A percentile compares a stretch with the other conserved stretches of the same genome.
Conservation (phyloP, 164 flowering plant genomes). For the Vitis cinerea region DNA sequence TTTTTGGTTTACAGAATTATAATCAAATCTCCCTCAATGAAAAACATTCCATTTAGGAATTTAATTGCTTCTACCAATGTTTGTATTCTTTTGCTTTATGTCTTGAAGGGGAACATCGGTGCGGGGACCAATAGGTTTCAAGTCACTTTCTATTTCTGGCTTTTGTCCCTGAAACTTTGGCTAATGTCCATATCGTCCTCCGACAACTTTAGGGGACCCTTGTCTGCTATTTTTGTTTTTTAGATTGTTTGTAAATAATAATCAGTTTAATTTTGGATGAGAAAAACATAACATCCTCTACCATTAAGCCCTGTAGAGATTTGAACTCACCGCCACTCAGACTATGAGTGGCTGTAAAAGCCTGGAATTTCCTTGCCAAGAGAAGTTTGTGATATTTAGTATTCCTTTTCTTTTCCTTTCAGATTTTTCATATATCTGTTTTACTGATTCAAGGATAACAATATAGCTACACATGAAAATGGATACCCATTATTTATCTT, state of each 20-base stretch:
- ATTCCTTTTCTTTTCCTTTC: slow-evolving; percentile 1
- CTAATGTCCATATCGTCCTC: slow-evolving; percentile 39
- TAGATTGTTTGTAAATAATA: slow-evolving; percentile 18
- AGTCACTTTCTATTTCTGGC: slow-evolving; percentile 45
- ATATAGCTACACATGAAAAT: slow-evolving; percentile 9
- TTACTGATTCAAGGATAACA: slow-evolving; percentile 19
- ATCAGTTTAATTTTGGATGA: slow-evolving; percentile 23
- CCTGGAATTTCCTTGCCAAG: slow-evolving; percentile 41
- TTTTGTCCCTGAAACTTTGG: slow-evolving; percentile 37
- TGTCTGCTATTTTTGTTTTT: slow-evolving; percentile 44
- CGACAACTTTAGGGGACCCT: slow-evolving; percentile 44
- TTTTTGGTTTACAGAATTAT: not conserved
- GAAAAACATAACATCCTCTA: slow-evolving; percentile 25
- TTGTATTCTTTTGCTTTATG: slow-evolving; percentile 24
- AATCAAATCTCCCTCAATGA: slow-evolving; percentile 6
- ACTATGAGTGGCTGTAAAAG: slow-evolving; percentile 42
- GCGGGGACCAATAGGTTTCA: slow-evolving; percentile 46
- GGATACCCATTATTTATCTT: slow-evolving; percentile 9
- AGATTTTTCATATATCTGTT: not conserved
- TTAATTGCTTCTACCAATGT: slow-evolving; percentile 17
- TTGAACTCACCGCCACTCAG: slow-evolving; percentile 31
- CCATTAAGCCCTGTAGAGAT: slow-evolving; percentile 15
- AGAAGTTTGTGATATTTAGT: slow-evolving; percentile 23
- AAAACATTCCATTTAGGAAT: slow-evolving; percentile 22
- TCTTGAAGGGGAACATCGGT: slow-evolving; percentile 17